phyloP scores from a whole-genome alignment of 345 rosid species.

The Populus ilicifolia region DNA sequence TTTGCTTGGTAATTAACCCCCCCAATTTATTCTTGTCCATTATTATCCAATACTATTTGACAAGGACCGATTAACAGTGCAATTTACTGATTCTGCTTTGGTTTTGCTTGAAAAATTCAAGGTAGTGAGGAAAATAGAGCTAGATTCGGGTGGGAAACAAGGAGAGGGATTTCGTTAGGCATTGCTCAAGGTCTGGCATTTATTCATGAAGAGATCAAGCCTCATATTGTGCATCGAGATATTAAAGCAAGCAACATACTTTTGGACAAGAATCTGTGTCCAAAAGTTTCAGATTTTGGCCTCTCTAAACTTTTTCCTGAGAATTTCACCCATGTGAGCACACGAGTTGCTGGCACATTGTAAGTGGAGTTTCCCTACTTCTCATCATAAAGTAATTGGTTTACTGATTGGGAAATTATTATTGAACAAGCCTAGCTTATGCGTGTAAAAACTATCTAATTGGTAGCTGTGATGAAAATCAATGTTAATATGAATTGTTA shows the following conservation, averaged over 20 bases:
- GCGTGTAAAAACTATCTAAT: no score
- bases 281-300: slow-evolving; percentile 45
- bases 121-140: slow-evolving; percentile 26
- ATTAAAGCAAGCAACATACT: slow-evolving; percentile 43
- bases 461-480: no score
- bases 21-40: no score
- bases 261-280: slow-evolving; percentile 33
- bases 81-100: background rate
- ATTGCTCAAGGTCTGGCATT: slow-evolving; percentile 35
- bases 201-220: slow-evolving; percentile 39
- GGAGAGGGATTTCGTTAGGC: slow-evolving; percentile 28
- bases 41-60: background rate
- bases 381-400: no score
- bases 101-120: background rate
- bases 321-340: slow-evolving; percentile 26
- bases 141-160: slow-evolving; percentile 25
- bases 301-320: slow-evolving; percentile 35
- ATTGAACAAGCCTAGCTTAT: no score
- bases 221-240: slow-evolving; percentile 40
- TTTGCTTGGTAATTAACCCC: slow-evolving; percentile 19
- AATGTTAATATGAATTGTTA: no score
- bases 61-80: background rate
- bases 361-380: slow-evolving; percentile 15
- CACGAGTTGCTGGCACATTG: slow-evolving; percentile 44
- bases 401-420: no score